Evolutionary conservation across 768 basidiomycete genomes (phyloP).

Genomic region (Coprinellus micaceus): DNA sequence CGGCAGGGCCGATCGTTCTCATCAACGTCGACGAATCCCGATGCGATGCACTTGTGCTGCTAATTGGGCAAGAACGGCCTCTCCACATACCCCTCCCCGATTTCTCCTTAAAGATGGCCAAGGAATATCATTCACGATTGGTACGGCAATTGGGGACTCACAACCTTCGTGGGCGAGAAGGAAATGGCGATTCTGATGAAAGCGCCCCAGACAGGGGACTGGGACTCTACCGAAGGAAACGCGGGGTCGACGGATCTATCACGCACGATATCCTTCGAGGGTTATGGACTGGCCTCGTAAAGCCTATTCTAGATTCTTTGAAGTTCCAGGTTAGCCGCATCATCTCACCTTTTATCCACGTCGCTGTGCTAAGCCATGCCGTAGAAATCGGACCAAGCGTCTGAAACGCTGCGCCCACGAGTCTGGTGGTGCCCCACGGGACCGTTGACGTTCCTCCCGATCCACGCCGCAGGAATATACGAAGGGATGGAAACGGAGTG

Average conservation of each 20-base stretch:
- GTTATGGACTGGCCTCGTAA: too few relatives aligned
- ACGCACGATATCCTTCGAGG: too few relatives aligned
- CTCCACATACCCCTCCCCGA: constrained; percentile 8
- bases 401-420: background rate
- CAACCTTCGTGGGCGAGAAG: too few relatives aligned
- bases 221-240: too few relatives aligned
- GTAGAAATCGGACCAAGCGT: background rate
- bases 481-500: background rate
- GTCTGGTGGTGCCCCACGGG: constrained; percentile 5
- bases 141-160: background rate
- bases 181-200: too few relatives aligned
- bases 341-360: background rate
- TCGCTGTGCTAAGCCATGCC: too few relatives aligned
- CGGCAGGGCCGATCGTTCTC: constrained; percentile 5
- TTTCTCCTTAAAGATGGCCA: background rate
- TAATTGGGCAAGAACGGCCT: background rate
- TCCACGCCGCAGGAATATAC: constrained; percentile 6
- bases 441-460: constrained; percentile 3
- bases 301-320: constrained; percentile 7
- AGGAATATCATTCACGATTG: background rate
- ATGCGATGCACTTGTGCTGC: constrained; percentile 10
- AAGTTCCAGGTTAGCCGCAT: constrained; percentile 2
- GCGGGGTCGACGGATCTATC: too few relatives aligned
- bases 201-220: too few relatives aligned
- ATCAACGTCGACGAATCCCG: constrained; percentile 1